Evolutionary conservation across 2,329 filamentous ascomycete genomes (phyloP).

Genomic region (Trichophyton schoenleinii): DNA sequence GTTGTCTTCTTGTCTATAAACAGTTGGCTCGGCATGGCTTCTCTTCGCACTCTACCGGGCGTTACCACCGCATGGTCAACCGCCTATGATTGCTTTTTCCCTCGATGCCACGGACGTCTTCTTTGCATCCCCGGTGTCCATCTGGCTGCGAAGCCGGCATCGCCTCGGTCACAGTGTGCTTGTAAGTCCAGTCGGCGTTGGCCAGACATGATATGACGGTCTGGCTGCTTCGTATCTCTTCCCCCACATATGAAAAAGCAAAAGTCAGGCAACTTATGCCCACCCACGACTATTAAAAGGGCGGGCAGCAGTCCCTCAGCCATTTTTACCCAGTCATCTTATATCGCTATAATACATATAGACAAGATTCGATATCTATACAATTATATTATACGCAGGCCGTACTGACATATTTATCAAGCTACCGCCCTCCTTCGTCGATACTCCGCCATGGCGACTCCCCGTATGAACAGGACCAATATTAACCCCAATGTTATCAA

Average conservation of each 20-base stretch:
- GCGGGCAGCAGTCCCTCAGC: background rate
- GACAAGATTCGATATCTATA: too few relatives aligned
- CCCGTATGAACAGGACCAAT: constrained; percentile 61
- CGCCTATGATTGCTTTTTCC: background rate
- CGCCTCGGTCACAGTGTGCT: background rate
- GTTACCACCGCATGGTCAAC: background rate
- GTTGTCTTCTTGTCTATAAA: background rate
- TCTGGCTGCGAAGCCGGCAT: background rate
- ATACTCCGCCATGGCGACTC: constrained; percentile 14
- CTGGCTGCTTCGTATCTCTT: background rate
- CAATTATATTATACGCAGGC: background rate
- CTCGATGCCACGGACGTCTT: background rate
- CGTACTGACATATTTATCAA: background rate
- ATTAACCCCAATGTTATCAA: constrained; percentile 82
- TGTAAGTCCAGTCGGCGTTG: background rate
- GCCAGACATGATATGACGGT: background rate
- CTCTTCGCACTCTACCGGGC: background rate
- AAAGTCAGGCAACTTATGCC: background rate
- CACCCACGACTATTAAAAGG: background rate
- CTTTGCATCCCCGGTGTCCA: background rate
- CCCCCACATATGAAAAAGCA: background rate
- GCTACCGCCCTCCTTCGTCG: background rate
- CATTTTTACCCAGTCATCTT: background rate
- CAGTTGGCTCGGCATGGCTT: background rate
- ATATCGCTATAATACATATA: background rate